phyloP scores from a whole-genome alignment of 139 green algal genomes.

The Astrephomene gubernaculifera region DNA sequence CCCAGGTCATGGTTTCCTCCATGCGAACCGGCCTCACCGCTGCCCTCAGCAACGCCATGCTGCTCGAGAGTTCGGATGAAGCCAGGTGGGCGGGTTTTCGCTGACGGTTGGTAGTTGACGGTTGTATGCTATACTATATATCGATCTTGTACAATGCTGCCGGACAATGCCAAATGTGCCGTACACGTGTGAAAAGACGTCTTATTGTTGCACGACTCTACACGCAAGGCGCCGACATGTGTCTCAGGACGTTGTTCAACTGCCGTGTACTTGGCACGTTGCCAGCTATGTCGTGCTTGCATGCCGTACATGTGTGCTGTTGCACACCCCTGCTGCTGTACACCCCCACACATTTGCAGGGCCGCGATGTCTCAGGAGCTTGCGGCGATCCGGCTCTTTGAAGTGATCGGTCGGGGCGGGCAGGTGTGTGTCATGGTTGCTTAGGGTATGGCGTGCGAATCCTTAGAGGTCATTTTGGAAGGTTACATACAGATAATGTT shows the following conservation, averaged over 20 bases:
- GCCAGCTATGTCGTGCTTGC: no score
- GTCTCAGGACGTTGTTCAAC: no score
- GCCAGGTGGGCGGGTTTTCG: slow-evolving; percentile 14
- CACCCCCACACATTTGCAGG: background rate
- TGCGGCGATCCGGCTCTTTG: slow-evolving; percentile 25
- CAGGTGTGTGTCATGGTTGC: slow-evolving; percentile 20
- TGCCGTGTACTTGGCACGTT: no score
- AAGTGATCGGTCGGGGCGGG: slow-evolving; percentile 25
- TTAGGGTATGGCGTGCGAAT: no score
- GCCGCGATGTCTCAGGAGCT: slow-evolving; percentile 13
- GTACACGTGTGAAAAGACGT: no score
- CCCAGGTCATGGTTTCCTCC: slow-evolving; percentile 31
- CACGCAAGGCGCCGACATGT: no score
- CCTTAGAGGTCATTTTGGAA: no score
- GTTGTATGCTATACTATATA: background rate
- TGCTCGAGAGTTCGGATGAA: background rate
- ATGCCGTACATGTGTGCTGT: background rate
- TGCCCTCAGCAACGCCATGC: slow-evolving; percentile 1
- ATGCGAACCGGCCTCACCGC: slow-evolving; percentile 26
- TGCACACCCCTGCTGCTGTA: background rate
- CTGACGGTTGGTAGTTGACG: background rate
- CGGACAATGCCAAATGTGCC: no score
- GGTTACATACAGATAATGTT: no score
- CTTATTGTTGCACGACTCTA: no score
- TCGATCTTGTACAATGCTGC: no score